Percentiles rank a stretch among this genome's conserved stretches.
Evolutionary conservation across 208 protist genomes (phyloP).

Genomic region (Crithidia bombi): DNA sequence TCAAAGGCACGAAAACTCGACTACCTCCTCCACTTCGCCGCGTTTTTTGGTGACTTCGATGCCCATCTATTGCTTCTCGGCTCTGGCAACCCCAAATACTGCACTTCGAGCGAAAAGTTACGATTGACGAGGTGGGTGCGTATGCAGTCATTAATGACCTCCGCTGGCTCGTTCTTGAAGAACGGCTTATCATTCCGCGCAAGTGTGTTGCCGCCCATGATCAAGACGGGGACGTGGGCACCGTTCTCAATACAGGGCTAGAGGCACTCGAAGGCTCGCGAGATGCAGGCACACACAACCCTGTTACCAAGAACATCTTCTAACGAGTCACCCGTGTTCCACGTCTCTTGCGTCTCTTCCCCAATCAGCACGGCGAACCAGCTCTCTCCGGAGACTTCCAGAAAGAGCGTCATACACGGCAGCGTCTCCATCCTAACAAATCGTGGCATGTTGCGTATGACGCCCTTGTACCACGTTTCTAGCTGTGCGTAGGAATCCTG

Average conservation of each 20-base stretch:
- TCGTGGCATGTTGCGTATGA: slow-evolving; percentile 16
- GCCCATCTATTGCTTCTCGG: not conserved
- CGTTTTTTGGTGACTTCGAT: not conserved
- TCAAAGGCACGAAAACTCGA: not conserved
- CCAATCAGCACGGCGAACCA: slow-evolving; percentile 19
- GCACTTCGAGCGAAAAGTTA: slow-evolving; percentile 20
- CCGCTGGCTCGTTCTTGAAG: slow-evolving; percentile 16
- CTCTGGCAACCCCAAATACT: not conserved
- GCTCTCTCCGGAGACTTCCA: slow-evolving; percentile 5
- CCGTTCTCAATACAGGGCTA: slow-evolving; percentile 24
- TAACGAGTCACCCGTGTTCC: slow-evolving; percentile 14
- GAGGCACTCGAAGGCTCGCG: slow-evolving; percentile 13
- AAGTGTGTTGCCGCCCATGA: slow-evolving; percentile 1
- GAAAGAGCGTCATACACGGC: slow-evolving; percentile 16
- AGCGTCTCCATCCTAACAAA: not conserved
- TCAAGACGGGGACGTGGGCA: slow-evolving; percentile 11
- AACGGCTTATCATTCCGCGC: slow-evolving; percentile 11
- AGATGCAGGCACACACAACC: slow-evolving; percentile 1
- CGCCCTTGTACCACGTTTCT: slow-evolving; percentile 10
- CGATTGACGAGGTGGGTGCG: slow-evolving; percentile 16
- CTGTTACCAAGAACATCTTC: slow-evolving; percentile 17
- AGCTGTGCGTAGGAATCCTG: slow-evolving; percentile 6
- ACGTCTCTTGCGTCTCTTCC: slow-evolving; percentile 30
- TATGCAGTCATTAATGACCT: slow-evolving; percentile 8
- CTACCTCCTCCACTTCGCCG: not conserved